Percentiles rank a stretch among this genome's conserved stretches.
phyloP scores from a whole-genome alignment of 257 asterid species.

The Solanum phureja region DNA sequence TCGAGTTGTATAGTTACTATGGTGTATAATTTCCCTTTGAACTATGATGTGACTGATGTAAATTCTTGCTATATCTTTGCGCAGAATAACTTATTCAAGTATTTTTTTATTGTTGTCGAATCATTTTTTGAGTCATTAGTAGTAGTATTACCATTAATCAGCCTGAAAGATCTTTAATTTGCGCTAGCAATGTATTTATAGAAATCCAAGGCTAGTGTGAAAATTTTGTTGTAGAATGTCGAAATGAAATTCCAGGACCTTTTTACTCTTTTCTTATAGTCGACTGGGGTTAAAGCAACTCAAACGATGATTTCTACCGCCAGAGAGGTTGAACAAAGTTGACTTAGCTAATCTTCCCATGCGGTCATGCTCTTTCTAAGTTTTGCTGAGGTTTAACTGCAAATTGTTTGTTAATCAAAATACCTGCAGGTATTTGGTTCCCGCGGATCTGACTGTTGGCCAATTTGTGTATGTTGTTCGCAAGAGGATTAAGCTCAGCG shows the following conservation, averaged over 20 bases:
- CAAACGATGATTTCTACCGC: not conserved
- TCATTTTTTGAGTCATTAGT: not conserved
- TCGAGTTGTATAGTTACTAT: too few relatives aligned
- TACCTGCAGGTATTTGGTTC: slow-evolving; percentile 75
- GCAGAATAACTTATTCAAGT: not conserved
- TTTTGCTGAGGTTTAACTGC: not conserved
- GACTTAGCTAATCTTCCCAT: not conserved
- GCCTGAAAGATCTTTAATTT: not conserved
- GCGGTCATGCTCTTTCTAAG: not conserved
- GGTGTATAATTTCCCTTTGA: too few relatives aligned
- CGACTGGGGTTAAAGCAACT: not conserved
- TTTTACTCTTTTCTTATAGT: not conserved
- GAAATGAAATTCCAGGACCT: not conserved
- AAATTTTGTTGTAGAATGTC: not conserved
- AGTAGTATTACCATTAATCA: not conserved
- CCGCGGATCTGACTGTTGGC: slow-evolving; percentile 96
- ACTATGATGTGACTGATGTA: not conserved
- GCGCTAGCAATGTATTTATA: not conserved
- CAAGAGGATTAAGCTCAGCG: slow-evolving; percentile 94
- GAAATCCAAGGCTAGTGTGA: not conserved
- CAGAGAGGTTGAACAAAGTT: not conserved
- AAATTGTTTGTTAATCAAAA: not conserved
- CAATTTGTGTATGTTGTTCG: slow-evolving; percentile 98
- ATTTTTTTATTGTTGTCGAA: not conserved
- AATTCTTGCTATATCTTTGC: not conserved